Base-by-base conservation (phyloP, 2,329 filamentous ascomycete genomes). In the Scortechinia acanthostroma region DNA sequence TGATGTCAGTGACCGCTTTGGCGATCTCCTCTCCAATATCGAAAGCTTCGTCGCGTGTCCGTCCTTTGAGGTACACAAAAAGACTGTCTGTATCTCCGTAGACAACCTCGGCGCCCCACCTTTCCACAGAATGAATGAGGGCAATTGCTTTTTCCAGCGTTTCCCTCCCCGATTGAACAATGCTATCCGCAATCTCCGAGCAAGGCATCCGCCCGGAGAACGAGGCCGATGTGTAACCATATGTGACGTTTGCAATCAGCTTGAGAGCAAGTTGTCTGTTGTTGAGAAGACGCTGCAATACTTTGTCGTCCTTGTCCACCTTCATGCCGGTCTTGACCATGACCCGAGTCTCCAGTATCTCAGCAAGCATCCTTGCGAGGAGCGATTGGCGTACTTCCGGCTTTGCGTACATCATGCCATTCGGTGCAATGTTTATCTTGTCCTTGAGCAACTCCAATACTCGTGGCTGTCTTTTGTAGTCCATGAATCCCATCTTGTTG, bases 291-390 rank as follows among this genome's bases (percentile, higher is more conserved):
- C 86, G 83, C 55, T 97, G 91, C 15, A 97, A 66, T 0, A 79
- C 77, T 59, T 81, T 91, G 65, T 97, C 91, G 46, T 91, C 83
- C 59, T 91, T 93, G 63, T 95, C 89, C 48, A 81, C 73, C 60
- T 95, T 95, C 91, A 98, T 96, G 13, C 91, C 91, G 53, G 82
- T 88, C 65, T 98, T 98, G 47, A 98, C 87, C 93, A 98, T 98
- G 25, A 97, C 85, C 49, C 93, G 79, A 4, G 93, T 97, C 63
- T 97, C 91, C 13, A 98, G 73, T 20, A 98, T 94, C 64, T 98
- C 93, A 2, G 86, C 85, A 49, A 98, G 70, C 93, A 98, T 98
- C 65, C 95, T 96, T 3, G 91, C 91, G 3, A 98, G 71, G 3
- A 98, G 72, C 0, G 90, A 95, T 62, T 90, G 95, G 22, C 93